Percentiles rank a stretch among this genome's conserved stretches.
Evolutionary conservation across 2,329 filamentous ascomycete species (phyloP).

Genomic region (Aspergillus ruber): DNA sequence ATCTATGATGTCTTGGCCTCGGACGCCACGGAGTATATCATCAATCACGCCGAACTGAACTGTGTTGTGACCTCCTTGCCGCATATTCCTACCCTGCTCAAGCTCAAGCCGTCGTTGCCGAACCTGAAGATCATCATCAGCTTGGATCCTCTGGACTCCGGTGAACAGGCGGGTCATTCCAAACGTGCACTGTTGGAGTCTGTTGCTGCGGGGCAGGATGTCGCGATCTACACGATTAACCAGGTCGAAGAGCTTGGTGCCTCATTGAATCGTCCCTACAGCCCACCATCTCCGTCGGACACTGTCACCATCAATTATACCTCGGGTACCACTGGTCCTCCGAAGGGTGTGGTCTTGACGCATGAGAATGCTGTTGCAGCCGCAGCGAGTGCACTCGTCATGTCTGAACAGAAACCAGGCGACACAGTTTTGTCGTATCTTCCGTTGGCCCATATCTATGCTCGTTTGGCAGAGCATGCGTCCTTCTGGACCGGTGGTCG

Average conservation of each 20-base stretch:
- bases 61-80: conserved; percentile 72
- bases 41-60: conserved; percentile 75
- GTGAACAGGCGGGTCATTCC: conserved; percentile 68
- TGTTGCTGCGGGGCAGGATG: conserved; percentile 65
- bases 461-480: conserved; percentile 73
- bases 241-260: conserved; percentile 78
- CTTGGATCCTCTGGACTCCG: conserved; percentile 72
- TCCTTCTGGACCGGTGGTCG: conserved; percentile 64
- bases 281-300: conserved; percentile 67
- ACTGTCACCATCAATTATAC: conserved; percentile 69
- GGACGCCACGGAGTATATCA: conserved; percentile 88
- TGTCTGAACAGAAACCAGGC: conserved; percentile 46
- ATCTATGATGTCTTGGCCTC: conserved; percentile 94
- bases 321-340: conserved; percentile 58
- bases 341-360: conserved; percentile 63
- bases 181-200: conserved; percentile 73
- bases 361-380: conserved; percentile 76
- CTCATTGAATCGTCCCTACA: conserved; percentile 61
- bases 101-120: conserved; percentile 70
- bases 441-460: conserved; percentile 89
- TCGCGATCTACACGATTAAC: conserved; percentile 70
- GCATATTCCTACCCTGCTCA: conserved; percentile 75
- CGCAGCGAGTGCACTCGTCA: conserved; percentile 54
- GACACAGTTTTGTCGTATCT: conserved; percentile 79
- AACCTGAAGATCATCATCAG: conserved; percentile 81